Evolutionary conservation across 768 basidiomycete species (phyloP).

Genomic region (Chalciporus piperatus): DNA sequence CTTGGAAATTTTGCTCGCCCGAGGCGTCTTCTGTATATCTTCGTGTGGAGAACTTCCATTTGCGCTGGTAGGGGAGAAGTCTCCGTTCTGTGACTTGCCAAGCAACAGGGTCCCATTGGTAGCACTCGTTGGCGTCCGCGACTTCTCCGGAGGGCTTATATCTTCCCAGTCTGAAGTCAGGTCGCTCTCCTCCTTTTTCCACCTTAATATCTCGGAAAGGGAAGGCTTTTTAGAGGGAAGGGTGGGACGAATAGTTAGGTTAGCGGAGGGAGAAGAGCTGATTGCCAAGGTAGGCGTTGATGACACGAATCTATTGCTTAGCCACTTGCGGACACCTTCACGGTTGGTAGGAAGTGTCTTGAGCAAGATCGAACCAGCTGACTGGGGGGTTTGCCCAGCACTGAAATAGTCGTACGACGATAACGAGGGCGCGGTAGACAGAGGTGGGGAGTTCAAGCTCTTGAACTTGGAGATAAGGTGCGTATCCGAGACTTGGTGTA

Average conservation of each 20-base stretch:
- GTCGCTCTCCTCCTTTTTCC: slow-evolving; percentile 58
- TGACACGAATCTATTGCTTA: slow-evolving; percentile 56
- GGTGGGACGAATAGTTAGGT: slow-evolving; percentile 33
- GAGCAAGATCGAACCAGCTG: slow-evolving; percentile 36
- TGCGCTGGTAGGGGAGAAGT: slow-evolving; percentile 28
- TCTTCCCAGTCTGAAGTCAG: slow-evolving; percentile 67
- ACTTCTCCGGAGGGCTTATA: slow-evolving; percentile 41
- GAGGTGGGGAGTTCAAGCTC: slow-evolving; percentile 36
- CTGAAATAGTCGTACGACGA: slow-evolving; percentile 53
- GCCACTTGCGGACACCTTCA: slow-evolving; percentile 79
- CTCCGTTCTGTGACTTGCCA: slow-evolving; percentile 25
- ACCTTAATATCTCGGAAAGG: slow-evolving; percentile 60
- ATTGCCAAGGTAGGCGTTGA: slow-evolving; percentile 39
- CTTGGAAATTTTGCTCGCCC: slow-evolving; percentile 34
- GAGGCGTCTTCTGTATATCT: slow-evolving; percentile 34
- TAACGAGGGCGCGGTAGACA: slow-evolving; percentile 43
- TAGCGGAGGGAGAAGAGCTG: slow-evolving; percentile 33
- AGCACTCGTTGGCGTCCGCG: slow-evolving; percentile 48
- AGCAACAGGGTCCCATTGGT: slow-evolving; percentile 35
- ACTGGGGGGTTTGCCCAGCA: slow-evolving; percentile 33
- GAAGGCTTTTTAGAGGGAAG: slow-evolving; percentile 59
- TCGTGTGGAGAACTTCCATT: slow-evolving; percentile 28
- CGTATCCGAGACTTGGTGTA: slow-evolving; percentile 69
- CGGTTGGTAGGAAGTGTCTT: slow-evolving; percentile 65
- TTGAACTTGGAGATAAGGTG: slow-evolving; percentile 57